phyloP scores from a whole-genome alignment of 225 moss, liverwort and hornwort species.

The Lunularia cruciata region DNA sequence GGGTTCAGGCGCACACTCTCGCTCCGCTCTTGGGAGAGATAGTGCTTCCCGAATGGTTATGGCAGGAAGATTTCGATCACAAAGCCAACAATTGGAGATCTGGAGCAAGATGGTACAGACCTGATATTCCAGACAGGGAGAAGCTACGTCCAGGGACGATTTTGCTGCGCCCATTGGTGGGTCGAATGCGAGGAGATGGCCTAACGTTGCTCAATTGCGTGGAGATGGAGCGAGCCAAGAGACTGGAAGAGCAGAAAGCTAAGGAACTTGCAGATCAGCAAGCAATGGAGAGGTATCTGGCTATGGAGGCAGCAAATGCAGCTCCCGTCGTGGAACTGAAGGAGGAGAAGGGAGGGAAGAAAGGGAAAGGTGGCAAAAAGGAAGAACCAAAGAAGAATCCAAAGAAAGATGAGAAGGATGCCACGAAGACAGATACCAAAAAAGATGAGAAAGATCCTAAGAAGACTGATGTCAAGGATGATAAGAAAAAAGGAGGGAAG shows the following conservation, averaged over 20 bases:
- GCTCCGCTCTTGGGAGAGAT: constrained; percentile 38
- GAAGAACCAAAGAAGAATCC: neutral
- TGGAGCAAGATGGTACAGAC: constrained; percentile 35
- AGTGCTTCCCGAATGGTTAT: constrained; percentile 34
- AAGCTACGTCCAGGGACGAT: constrained; percentile 33
- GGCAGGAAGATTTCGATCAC: constrained; percentile 40
- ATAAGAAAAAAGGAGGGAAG: constrained; percentile 23
- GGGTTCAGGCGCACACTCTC: constrained; percentile 27
- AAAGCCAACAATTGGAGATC: constrained; percentile 40
- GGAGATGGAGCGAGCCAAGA: constrained; percentile 2
- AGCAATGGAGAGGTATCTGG: constrained; percentile 13
- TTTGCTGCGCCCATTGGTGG: constrained; percentile 38
- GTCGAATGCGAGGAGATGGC: constrained; percentile 16
- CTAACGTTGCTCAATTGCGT: constrained; percentile 1
- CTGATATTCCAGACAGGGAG: constrained; percentile 15
- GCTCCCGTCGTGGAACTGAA: neutral
- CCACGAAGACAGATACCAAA: neutral
- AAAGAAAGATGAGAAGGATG: neutral
- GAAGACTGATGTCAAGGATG: neutral
- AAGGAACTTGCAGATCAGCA: constrained; percentile 14
- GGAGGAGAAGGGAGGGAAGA: neutral
- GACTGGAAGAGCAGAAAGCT: constrained; percentile 15
- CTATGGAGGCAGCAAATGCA: constrained; percentile 17
- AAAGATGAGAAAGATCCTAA: neutral
- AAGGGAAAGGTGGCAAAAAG: neutral